These are phyloP conservation scores for Xylaria sp. DNA, from an alignment of 2,329 filamentous ascomycete genomes.

Conservation along the genomic window DNA sequence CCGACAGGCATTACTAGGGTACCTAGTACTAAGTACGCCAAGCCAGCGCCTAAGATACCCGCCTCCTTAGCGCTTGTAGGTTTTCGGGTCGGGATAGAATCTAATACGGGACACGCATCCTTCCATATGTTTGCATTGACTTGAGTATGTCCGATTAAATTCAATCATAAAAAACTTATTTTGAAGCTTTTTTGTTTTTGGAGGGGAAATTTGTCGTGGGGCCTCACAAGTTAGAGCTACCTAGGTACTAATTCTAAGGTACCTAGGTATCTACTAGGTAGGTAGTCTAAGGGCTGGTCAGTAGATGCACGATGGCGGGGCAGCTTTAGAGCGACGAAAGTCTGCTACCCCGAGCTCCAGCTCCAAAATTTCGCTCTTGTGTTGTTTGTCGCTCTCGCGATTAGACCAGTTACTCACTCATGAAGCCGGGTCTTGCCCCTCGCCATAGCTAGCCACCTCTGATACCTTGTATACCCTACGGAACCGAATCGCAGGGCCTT, in stretches of 20 bases:
- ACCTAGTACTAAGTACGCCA: no score
- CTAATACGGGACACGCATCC: no score
- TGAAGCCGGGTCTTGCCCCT: not conserved
- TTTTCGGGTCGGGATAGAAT: not conserved
- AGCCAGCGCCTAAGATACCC: no score
- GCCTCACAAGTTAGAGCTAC: no score
- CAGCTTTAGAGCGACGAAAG: not conserved
- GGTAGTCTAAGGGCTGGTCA: no score
- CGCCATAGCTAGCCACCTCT: not conserved
- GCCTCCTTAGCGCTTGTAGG: not conserved
- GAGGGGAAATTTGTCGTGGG: no score
- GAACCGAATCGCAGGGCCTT: not conserved
- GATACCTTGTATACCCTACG: not conserved
- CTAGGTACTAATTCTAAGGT: no score
- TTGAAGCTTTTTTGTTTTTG: no score
- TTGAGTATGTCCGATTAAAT: no score
- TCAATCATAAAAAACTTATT: no score
- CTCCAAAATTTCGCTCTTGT: conserved; percentile 8
- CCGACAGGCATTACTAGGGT: not conserved
- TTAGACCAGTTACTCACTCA: not conserved
- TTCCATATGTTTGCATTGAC: no score
- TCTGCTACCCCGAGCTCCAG: not conserved
- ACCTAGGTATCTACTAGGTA: not conserved
- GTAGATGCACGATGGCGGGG: no score
- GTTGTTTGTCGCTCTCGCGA: not conserved